Evolutionary conservation across 2,329 filamentous ascomycete genomes (phyloP).

Genomic region (Purpureocillium takamizusanense): DNA sequence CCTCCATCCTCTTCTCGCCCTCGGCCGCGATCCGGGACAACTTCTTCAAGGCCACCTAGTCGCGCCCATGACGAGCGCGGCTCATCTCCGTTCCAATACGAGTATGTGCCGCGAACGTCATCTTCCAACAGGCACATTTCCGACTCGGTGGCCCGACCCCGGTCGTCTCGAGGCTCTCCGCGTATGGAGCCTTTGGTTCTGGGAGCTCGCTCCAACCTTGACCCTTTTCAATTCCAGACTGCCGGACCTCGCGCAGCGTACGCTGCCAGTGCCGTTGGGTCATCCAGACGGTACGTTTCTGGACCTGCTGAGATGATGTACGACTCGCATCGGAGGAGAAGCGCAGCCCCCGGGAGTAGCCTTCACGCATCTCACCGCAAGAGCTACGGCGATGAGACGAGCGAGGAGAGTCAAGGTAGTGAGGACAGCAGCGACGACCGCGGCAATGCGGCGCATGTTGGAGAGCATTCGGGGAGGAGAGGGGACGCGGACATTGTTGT

Average conservation of each 20-base stretch:
- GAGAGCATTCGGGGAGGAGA: constrained; percentile 13
- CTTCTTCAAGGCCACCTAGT: constrained; percentile 27
- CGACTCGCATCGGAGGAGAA: constrained; percentile 14
- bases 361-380: constrained; percentile 18
- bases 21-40: constrained; percentile 32
- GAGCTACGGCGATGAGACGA: constrained; percentile 22
- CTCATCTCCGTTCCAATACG: constrained; percentile 35
- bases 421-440: constrained; percentile 28
- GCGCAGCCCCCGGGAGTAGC: constrained; percentile 20
- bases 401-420: constrained; percentile 24
- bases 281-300: constrained; percentile 26
- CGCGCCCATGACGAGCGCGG: constrained; percentile 23
- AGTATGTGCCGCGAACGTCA: constrained; percentile 28
- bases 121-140: constrained; percentile 32
- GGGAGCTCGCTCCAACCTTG: constrained; percentile 17
- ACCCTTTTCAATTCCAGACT: constrained; percentile 47
- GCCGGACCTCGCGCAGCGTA: constrained; percentile 30
- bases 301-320: constrained; percentile 21
- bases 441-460: constrained; percentile 23
- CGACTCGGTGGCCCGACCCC: constrained; percentile 27
- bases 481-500: constrained; percentile 30
- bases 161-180: constrained; percentile 20
- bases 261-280: constrained; percentile 19
- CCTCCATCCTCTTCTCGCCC: constrained; percentile 32
- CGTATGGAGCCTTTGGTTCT: constrained; percentile 22